phyloP scores from a whole-genome alignment of 345 rosid species.

The Heritiera littoralis region DNA sequence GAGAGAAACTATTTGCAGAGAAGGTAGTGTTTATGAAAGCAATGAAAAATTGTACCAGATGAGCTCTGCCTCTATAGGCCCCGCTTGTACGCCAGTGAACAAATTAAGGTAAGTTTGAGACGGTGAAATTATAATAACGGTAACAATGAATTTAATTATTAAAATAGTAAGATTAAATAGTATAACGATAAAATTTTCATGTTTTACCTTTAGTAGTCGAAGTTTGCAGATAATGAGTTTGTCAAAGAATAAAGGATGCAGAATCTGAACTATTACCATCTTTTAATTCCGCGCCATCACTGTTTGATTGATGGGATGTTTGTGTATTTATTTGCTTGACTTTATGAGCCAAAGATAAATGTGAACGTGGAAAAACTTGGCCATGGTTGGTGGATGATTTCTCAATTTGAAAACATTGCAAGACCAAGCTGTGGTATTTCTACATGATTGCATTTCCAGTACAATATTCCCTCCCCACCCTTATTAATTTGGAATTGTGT shows the following conservation, averaged over 20 bases:
- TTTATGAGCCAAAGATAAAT: neutral
- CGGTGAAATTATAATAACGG: too few relatives aligned
- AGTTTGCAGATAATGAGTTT: neutral
- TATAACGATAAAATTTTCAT: too few relatives aligned
- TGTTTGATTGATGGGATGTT: neutral
- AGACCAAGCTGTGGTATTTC: neutral
- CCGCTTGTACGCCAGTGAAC: neutral
- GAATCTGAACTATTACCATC: neutral
- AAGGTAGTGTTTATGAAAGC: slow-evolving; percentile 17
- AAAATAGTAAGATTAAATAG: too few relatives aligned
- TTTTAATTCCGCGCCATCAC: neutral
- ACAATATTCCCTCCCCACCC: neutral
- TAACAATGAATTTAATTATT: too few relatives aligned
- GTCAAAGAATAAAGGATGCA: neutral
- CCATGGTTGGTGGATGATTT: neutral
- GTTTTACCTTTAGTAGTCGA: too few relatives aligned
- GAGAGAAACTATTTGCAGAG: slow-evolving; percentile 28
- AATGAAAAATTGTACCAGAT: neutral
- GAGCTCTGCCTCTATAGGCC: neutral
- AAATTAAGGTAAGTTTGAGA: neutral
- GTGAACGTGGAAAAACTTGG: neutral
- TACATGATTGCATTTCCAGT: slow-evolving; percentile 10
- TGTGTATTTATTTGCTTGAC: slow-evolving; percentile 16
- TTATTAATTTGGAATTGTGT: slow-evolving; percentile 12
- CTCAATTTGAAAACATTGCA: neutral